Evolutionary conservation across 768 basidiomycete species (phyloP), one percentile per base, ranked within the genome.

Genomic region (Cyathus striatus): DNA sequence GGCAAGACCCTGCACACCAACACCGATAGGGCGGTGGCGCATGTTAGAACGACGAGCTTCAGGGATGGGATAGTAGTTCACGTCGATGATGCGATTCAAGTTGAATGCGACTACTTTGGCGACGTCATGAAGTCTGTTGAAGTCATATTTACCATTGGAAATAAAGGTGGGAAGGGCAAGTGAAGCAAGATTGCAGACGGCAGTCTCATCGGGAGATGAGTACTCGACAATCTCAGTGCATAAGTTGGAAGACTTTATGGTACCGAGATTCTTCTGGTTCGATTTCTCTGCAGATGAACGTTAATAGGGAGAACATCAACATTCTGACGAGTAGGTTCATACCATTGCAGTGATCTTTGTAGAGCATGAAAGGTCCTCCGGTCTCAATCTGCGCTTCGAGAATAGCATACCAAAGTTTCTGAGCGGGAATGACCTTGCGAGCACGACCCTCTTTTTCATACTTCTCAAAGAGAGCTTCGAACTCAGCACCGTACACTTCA

Each of bases 151-250:
- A 37, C 84, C 86, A 47, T 84, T 76, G 45, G 71, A 72, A 65
- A 99, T 82, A 70, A 88, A 99, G 16, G 90, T 81, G 4, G 96
- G 95, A 2, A 98, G 81, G 2, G 96, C 92, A 49, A 99, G 78
- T 9, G 96, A 99, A 5, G 96, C 96, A 40, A 99, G 81, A 65
- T 98, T 99, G 77, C 96, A 99, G 23, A 98, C 96, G 26, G 96
- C 96, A 26, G 85, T 90, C 64, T 98, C 96, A 42, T 98, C 96
- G 1, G 96, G 92, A 9, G 95, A 78, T 35, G 92, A 95, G 70
- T 97, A 98, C 65, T 99, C 90, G 62, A 99, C 88, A 61, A 99
- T 98, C 63, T 98, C 96, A 4, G 95, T 98, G 73, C 96, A 99
- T 37, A 99, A 73, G 62, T 99, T 99, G 40, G 95, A 97, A 1